Base-by-base conservation (phyloP, 495 filamentous ascomycete genomes). In the Lasiosphaeriaceae sp. region DNA sequence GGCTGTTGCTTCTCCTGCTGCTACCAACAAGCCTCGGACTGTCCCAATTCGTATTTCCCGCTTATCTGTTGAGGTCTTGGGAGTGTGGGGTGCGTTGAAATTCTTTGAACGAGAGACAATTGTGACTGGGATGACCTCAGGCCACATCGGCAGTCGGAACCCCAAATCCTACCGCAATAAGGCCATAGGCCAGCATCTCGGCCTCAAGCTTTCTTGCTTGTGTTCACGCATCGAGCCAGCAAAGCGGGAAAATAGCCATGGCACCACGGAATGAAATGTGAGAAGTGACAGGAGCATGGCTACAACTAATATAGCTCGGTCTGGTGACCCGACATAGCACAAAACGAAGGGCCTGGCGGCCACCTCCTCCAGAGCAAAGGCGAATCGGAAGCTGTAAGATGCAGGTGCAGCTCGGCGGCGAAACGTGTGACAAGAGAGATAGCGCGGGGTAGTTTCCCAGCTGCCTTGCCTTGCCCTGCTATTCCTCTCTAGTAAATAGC, bases 31-130 rank as follows among this genome's bases (percentile, higher is more conserved):
- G 8, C 6, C 20, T 46, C 59, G 35, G 55, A 5, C 59, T 54
- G 45, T 39, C 46, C 55, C 22, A 55, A 54, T 57, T 24, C 31
- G 50, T 54, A 37, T 47, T 23, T 52, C 26, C 48, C 52, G 53
- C 47, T 47, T 50, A 52, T 22, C 58, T 39, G 58, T 41, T 23
- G 11, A 17, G 29, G 8, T 39, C 12, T 43, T 6, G 14, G 39
- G 14, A 43, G 39, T 43, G 39, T 43, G 39, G 39, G 39, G 39
- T 43, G 39, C 39, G n/a, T 12, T 5, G 12, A 0, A 12, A 12
- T 2, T 5, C 16, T 5, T 43, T 43, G 39, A 43, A 12, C 8
- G 39, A 12, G 39, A 14, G 1, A 1, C 4, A 14, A 16, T 41
- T 14, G 39, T 14, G n/a, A 43, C 0, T 14, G n/a, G 39, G 39